These are phyloP conservation scores for Achaetomiella virescens DNA, from an alignment of 495 filamentous ascomycete species.

Conservation along the genomic window DNA sequence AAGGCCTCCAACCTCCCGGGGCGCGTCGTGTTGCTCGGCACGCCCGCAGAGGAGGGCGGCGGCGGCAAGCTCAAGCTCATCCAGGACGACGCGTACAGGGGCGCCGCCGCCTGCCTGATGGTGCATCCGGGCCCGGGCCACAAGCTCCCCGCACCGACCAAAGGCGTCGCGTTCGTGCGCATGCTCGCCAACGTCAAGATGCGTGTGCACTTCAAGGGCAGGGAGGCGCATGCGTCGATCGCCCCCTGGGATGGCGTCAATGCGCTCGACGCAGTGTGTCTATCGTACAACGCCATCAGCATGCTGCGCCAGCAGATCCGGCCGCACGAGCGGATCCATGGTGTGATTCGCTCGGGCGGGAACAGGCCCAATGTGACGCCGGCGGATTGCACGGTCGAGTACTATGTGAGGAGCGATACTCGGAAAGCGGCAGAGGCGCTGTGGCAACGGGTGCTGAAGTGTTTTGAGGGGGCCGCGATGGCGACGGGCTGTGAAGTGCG, in stretches of 20 bases:
- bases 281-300: conserved; percentile 56
- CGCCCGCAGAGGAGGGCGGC: conserved; percentile 61
- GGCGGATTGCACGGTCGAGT: conserved; percentile 46
- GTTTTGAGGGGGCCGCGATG: conserved; percentile 51
- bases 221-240: conserved; percentile 51
- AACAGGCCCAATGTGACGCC: conserved; percentile 46
- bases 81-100: conserved; percentile 43
- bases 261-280: conserved; percentile 56
- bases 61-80: conserved; percentile 48
- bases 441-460: conserved; percentile 46
- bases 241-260: conserved; percentile 62
- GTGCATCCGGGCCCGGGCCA: conserved; percentile 45
- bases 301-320: conserved; percentile 57
- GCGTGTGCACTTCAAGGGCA: conserved; percentile 38
- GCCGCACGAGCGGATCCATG: conserved; percentile 31
- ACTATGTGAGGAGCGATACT: conserved; percentile 49
- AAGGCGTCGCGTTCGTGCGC: conserved; percentile 35
- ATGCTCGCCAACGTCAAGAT: conserved; percentile 52
- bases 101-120: conserved; percentile 47
- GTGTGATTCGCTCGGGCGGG: conserved; percentile 24
- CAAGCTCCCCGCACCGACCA: conserved; percentile 18
- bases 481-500: conserved; percentile 51
- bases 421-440: conserved; percentile 38
- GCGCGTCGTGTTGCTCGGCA: conserved; percentile 56
- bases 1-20: conserved; percentile 45